Evolutionary conservation across 257 asterid genomes (phyloP).

Genomic region (Rubia yunnanensis): DNA sequence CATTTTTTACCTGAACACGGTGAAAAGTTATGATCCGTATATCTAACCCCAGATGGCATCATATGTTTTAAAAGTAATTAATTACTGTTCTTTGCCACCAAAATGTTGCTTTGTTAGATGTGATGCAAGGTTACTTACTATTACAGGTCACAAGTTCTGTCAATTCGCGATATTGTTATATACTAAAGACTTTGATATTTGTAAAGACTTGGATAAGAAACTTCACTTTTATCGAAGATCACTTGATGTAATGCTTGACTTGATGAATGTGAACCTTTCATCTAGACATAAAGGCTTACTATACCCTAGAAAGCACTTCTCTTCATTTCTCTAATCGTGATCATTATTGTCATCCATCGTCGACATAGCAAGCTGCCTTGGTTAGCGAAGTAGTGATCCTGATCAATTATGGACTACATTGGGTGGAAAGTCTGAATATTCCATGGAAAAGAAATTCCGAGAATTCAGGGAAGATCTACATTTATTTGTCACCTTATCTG

Average conservation of each 20-base stretch:
- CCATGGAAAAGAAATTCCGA: constrained; percentile 44
- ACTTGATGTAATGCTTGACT: constrained; percentile 62
- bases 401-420: constrained; percentile 67
- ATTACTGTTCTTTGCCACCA: background rate
- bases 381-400: constrained; percentile 74
- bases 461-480: constrained; percentile 60
- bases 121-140: background rate
- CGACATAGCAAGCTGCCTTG: constrained; percentile 49
- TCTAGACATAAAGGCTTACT: constrained; percentile 1
- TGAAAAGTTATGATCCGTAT: too few relatives aligned
- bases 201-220: constrained; percentile 64
- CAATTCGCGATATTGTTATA: constrained; percentile 70
- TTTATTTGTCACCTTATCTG: constrained; percentile 45
- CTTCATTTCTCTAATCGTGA: constrained; percentile 11
- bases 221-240: constrained; percentile 56
- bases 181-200: constrained; percentile 46
- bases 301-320: constrained; percentile 1
- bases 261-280: constrained; percentile 42
- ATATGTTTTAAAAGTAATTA: background rate
- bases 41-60: background rate
- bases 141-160: constrained; percentile 66
- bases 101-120: background rate
- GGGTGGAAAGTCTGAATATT: constrained; percentile 60
- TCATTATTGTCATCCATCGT: constrained; percentile 31
- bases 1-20: too few relatives aligned